Evolutionary conservation across 1,284 basidiomycete species (phyloP).

Genomic region (Meira miltonrushii): DNA sequence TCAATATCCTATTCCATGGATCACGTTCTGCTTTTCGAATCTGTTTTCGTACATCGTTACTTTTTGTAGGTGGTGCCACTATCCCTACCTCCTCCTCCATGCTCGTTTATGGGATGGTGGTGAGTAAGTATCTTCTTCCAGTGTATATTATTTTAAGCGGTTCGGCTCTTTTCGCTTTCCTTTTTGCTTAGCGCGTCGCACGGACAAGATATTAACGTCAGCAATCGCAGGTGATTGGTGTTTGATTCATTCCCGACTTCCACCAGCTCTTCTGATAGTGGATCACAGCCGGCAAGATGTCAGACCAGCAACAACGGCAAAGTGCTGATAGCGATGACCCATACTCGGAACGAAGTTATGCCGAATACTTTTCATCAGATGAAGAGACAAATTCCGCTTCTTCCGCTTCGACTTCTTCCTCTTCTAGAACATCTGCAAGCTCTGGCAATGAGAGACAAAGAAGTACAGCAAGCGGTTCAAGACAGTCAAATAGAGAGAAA

Average conservation of each 20-base stretch:
- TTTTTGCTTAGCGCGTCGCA: too few species aligned
- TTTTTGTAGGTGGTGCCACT: not conserved
- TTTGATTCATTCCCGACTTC: too few species aligned
- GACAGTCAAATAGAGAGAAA: not conserved
- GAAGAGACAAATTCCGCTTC: conserved; percentile 5
- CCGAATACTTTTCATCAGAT: not conserved
- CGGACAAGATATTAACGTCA: too few species aligned
- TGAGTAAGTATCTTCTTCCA: too few species aligned
- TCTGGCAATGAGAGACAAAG: not conserved
- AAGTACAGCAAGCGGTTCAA: not conserved
- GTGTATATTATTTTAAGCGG: too few species aligned
- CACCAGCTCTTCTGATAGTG: too few species aligned
- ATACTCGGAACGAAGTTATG: not conserved
- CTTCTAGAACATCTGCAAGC: not conserved
- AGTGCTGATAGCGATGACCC: conserved; percentile 2
- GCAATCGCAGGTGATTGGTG: too few species aligned
- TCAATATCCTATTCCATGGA: conserved; percentile 11
- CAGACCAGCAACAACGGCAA: too few species aligned
- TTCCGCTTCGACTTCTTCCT: not conserved
- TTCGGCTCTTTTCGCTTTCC: too few species aligned
- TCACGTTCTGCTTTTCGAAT: conserved; percentile 8
- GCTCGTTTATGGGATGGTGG: too few species aligned
- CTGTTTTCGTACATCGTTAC: conserved; percentile 12
- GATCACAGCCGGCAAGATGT: too few species aligned
- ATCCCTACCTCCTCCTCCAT: too few species aligned